These are phyloP conservation scores for Arthrobotrys conoides DNA, from an alignment of 2,329 filamentous ascomycete species.

Conservation along the genomic window DNA sequence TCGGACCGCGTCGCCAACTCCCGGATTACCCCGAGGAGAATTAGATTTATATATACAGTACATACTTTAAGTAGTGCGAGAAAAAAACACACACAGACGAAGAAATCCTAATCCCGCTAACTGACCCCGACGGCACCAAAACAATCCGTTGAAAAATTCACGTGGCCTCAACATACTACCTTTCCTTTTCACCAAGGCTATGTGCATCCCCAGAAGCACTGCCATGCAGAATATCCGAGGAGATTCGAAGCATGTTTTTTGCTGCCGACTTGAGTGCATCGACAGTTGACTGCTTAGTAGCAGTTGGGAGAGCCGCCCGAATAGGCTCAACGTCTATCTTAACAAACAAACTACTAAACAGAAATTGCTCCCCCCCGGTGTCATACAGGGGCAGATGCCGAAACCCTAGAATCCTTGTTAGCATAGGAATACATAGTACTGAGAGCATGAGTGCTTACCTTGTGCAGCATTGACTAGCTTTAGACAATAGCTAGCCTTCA, in stretches of 20 bases:
- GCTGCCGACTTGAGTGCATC: constrained; percentile 56
- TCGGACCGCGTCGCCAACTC: background rate
- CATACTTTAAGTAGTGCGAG: too few species aligned
- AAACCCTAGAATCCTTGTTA: constrained; percentile 71
- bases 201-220: constrained; percentile 16
- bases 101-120: constrained; percentile 3
- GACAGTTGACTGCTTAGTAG: constrained; percentile 67
- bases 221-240: constrained; percentile 53
- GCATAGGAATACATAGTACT: constrained; percentile 6
- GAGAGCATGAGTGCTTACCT: constrained; percentile 66
- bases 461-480: constrained; percentile 91
- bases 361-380: constrained; percentile 88
- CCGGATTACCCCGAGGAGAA: background rate
- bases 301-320: constrained; percentile 73
- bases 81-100: background rate
- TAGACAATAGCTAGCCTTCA: constrained; percentile 90
- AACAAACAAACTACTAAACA: constrained; percentile 95
- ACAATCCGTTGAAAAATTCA: background rate
- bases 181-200: constrained; percentile 2
- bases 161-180: background rate
- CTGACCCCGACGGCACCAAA: background rate
- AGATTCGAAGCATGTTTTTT: constrained; percentile 49
- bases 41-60: constrained; percentile 1
- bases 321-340: constrained; percentile 78
- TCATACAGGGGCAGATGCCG: constrained; percentile 92